phyloP scores from a whole-genome alignment of 768 basidiomycete species.

The Filobasidium wieringae region DNA sequence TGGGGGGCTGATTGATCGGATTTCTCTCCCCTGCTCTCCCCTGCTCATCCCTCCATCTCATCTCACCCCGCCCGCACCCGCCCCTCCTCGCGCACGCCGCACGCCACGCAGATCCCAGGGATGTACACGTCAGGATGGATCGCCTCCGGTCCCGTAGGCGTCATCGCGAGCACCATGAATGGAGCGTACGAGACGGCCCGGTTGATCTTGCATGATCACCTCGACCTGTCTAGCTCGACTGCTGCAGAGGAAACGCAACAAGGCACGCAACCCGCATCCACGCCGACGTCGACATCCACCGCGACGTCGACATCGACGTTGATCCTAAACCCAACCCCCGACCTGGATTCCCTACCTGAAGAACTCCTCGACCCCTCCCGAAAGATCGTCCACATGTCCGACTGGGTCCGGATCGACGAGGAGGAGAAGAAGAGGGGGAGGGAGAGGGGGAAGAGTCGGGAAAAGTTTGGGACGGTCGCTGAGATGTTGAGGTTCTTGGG shows the following conservation, averaged over 20 bases:
- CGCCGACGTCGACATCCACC: too few species aligned
- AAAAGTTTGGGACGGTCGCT: conserved; percentile 40
- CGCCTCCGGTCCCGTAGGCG: conserved; percentile 77
- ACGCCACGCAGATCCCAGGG: conserved; percentile 35
- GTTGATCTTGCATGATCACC: conserved; percentile 54
- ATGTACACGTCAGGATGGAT: conserved; percentile 96
- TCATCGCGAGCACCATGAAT: conserved; percentile 85
- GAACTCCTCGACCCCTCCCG: conserved; percentile 39
- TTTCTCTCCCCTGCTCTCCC: not conserved
- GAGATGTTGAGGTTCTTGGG: conserved; percentile 40
- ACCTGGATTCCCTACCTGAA: conserved; percentile 43
- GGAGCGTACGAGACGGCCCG: conserved; percentile 73
- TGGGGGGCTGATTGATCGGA: too few species aligned
- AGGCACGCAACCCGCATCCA: too few species aligned
- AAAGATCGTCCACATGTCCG: conserved; percentile 51
- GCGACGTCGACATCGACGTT: not conserved
- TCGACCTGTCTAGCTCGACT: conserved; percentile 12
- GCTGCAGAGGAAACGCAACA: too few species aligned
- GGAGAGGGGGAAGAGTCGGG: conserved; percentile 38
- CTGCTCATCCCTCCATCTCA: not conserved
- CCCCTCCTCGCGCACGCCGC: conserved; percentile 17
- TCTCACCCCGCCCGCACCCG: not conserved
- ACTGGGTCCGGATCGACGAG: conserved; percentile 63
- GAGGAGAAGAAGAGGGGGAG: conserved; percentile 57
- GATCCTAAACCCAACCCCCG: conserved; percentile 29